Conservation (phyloP, 805 yeast genomes). For the Isabelozyma heimii region DNA sequence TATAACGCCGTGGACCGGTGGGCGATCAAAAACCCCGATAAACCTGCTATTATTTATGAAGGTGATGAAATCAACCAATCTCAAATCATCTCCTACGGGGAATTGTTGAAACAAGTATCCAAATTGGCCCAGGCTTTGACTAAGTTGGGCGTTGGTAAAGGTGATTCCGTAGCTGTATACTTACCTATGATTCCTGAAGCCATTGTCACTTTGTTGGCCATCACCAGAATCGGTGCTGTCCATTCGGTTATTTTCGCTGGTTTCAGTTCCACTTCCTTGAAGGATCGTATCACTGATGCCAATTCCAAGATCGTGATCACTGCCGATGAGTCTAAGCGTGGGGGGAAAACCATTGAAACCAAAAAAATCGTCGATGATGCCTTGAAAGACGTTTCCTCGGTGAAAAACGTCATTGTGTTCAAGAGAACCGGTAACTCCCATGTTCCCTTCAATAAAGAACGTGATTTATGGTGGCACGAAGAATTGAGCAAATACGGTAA, state of each 20-base stretch:
- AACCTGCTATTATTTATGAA: constrained; percentile 83
- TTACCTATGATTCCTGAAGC: constrained; percentile 99
- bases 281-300: constrained; percentile 89
- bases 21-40: constrained; percentile 83
- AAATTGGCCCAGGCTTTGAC: constrained; percentile 81
- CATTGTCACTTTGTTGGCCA: constrained; percentile 88
- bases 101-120: constrained; percentile 79
- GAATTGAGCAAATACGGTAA: constrained; percentile 77
- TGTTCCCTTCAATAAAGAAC: constrained; percentile 69
- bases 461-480: constrained; percentile 97
- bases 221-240: constrained; percentile 90
- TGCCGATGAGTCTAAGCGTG: constrained; percentile 93
- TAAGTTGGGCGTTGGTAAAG: constrained; percentile 85
- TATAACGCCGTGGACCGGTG: constrained; percentile 96
- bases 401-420: constrained; percentile 81
- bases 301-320: constrained; percentile 84
- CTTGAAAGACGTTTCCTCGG: constrained; percentile 67
- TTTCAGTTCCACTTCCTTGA: constrained; percentile 87
- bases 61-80: constrained; percentile 86
- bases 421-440: constrained; percentile 79
- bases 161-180: constrained; percentile 95
- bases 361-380: constrained; percentile 97
- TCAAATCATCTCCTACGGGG: constrained; percentile 76
- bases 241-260: constrained; percentile 98
- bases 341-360: constrained; percentile 89